A percentile compares a stretch with the other conserved stretches of the same genome.
These are phyloP conservation scores for Fistulifera pelliculosa DNA, from an alignment of 108 stramenopile species.

Conservation along the genomic window DNA sequence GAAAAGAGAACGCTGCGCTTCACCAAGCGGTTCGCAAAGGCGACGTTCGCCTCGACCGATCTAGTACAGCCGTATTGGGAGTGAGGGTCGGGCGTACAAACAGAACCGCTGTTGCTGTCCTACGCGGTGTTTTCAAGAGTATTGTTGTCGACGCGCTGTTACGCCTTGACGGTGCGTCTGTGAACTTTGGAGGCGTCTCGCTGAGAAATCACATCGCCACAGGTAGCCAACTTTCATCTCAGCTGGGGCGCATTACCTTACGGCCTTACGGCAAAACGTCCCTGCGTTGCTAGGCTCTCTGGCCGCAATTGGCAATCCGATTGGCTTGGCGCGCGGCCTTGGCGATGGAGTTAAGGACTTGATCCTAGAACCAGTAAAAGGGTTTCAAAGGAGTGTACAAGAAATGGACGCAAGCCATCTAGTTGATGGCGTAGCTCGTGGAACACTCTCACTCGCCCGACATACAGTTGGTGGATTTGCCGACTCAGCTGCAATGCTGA, in stretches of 20 bases:
- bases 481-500: conserved; percentile 69
- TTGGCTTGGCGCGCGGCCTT: conserved; percentile 74
- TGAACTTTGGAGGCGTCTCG: conserved; percentile 53
- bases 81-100: conserved; percentile 64
- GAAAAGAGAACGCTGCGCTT: conserved; percentile 49
- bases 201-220: conserved; percentile 56
- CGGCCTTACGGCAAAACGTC: conserved; percentile 64
- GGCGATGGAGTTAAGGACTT: conserved; percentile 79
- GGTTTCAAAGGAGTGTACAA: conserved; percentile 65
- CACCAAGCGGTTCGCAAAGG: conserved; percentile 79
- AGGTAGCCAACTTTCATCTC: conserved; percentile 38
- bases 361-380: conserved; percentile 72
- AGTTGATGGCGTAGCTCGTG: conserved; percentile 80
- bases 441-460: conserved; percentile 73
- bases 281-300: conserved; percentile 77
- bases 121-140: conserved; percentile 60
- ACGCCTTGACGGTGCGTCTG: conserved; percentile 48
- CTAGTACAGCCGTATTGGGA: conserved; percentile 37
- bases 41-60: conserved; percentile 43
- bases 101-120: conserved; percentile 47
- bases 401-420: conserved; percentile 71
- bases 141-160: conserved; percentile 72
- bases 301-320: conserved; percentile 82
- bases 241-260: conserved; percentile 66
- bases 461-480: conserved; percentile 87